Percentiles rank a stretch among this genome's conserved stretches.
Conservation (phyloP, 73 alveolate genomes). For the Paramecium primaurelia region DNA sequence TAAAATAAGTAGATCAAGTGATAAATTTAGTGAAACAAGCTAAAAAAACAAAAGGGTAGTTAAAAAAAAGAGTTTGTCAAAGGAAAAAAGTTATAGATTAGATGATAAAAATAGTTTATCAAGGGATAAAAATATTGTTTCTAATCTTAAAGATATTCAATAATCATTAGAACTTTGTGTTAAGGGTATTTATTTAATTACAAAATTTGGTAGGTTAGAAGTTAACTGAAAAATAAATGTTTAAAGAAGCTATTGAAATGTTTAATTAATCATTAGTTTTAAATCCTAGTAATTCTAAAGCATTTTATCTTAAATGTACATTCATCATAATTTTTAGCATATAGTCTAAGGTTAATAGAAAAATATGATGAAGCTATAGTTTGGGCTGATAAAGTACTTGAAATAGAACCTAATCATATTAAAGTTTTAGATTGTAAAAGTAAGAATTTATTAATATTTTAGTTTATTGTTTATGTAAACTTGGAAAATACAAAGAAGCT, state of each 20-base stretch:
- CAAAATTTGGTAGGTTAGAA: background rate
- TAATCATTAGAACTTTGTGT: background rate
- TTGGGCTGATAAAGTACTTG: constrained; percentile 1
- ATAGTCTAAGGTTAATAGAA: background rate
- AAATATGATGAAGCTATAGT: background rate
- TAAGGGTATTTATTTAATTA: background rate
- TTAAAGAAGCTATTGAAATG: background rate
- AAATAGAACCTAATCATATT: background rate
- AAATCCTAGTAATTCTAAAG: background rate
- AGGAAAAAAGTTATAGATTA: background rate
- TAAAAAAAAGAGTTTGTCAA: background rate
- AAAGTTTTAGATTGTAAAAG: background rate
- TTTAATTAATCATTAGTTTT: background rate
- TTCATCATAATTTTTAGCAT: background rate
- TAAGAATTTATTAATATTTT: background rate
- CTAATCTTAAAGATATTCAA: background rate
- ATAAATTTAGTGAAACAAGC: background rate
- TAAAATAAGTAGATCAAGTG: background rate
- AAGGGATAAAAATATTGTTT: background rate
- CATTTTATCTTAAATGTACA: background rate
- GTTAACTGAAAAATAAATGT: background rate
- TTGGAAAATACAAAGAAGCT: background rate
- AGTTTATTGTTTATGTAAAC: background rate
- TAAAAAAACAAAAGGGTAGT: too few relatives aligned
- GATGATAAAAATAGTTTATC: background rate